Percentiles rank a stretch among this genome's conserved stretches.
Conservation (phyloP, 2,329 filamentous ascomycete genomes). For the Chaetomium sp. region DNA sequence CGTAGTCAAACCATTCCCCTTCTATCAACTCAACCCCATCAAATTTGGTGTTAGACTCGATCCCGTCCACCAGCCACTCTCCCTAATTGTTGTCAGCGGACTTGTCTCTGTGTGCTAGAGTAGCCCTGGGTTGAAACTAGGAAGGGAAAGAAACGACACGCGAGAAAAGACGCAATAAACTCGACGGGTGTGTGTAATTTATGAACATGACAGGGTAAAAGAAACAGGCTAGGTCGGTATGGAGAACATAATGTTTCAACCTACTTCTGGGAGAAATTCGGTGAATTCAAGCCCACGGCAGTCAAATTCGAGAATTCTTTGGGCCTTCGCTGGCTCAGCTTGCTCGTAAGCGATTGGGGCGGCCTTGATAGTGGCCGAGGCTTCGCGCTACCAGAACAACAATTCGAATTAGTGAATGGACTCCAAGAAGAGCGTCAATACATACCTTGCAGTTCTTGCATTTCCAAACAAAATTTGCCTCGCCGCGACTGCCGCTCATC, state of each 20-base stretch:
- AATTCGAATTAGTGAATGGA: not conserved
- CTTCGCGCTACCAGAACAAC: conserved; percentile 56
- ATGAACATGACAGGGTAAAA: no score
- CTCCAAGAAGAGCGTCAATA: not conserved
- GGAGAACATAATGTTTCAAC: no score
- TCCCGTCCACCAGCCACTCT: conserved; percentile 79
- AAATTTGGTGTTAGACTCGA: conserved; percentile 78
- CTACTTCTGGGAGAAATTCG: conserved; percentile 82
- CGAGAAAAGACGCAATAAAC: no score
- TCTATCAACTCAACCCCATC: conserved; percentile 73
- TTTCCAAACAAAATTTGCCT: conserved; percentile 99
- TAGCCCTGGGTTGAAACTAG: not conserved
- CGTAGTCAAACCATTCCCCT: conserved; percentile 97
- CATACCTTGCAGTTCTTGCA: conserved; percentile 84
- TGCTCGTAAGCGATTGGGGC: conserved; percentile 66
- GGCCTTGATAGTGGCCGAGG: conserved; percentile 75
- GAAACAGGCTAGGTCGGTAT: no score
- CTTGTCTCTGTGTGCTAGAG: not conserved
- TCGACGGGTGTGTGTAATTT: no score
- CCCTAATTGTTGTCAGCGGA: conserved; percentile 48
- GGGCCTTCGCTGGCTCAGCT: conserved; percentile 62
- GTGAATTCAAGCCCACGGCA: conserved; percentile 89
- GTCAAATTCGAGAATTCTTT: conserved; percentile 84
- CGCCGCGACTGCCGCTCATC: conserved; percentile 84
- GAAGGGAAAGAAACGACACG: conserved; percentile 19